A percentile compares a stretch with the other conserved stretches of the same genome.
Conservation (phyloP, 257 asterid species). For the Hygrophila difformis region DNA sequence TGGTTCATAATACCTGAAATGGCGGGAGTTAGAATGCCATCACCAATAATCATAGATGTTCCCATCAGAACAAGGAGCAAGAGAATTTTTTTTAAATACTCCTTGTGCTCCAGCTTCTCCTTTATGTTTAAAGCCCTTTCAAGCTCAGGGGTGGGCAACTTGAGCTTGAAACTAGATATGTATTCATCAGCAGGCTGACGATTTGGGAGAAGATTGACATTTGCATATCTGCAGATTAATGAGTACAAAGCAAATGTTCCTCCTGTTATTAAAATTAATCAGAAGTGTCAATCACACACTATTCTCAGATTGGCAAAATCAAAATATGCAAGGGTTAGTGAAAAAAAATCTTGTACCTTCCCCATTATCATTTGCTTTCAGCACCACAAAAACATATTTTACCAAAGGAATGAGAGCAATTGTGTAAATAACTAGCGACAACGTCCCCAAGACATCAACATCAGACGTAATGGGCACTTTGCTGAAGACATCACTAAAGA, state of each 20-base stretch:
- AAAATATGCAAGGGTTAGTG: neutral
- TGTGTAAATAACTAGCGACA: constrained; percentile 88
- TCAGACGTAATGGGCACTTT: constrained; percentile 81
- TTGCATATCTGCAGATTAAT: constrained; percentile 81
- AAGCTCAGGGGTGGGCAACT: constrained; percentile 82
- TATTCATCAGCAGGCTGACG: constrained; percentile 74
- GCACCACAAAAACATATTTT: constrained; percentile 85
- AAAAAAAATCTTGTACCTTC: constrained; percentile 56
- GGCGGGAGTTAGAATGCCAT: constrained; percentile 94
- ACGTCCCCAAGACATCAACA: constrained; percentile 75
- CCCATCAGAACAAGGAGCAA: constrained; percentile 81
- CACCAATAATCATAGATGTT: constrained; percentile 92
- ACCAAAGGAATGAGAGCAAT: constrained; percentile 74
- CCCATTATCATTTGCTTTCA: constrained; percentile 86
- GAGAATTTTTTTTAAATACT: constrained; percentile 44
- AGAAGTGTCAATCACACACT: constrained; percentile 16
- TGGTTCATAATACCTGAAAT: constrained; percentile 53
- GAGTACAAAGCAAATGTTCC: constrained; percentile 96
- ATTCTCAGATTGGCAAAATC: constrained; percentile 2
- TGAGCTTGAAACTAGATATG: constrained; percentile 90
- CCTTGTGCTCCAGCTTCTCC: constrained; percentile 63
- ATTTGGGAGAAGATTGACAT: constrained; percentile 85
- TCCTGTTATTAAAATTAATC: constrained; percentile 45
- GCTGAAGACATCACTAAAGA: constrained; percentile 79
- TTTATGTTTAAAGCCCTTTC: constrained; percentile 83